phyloP scores from a whole-genome alignment of 495 filamentous ascomycete species.

The Margaritispora aquatica region DNA sequence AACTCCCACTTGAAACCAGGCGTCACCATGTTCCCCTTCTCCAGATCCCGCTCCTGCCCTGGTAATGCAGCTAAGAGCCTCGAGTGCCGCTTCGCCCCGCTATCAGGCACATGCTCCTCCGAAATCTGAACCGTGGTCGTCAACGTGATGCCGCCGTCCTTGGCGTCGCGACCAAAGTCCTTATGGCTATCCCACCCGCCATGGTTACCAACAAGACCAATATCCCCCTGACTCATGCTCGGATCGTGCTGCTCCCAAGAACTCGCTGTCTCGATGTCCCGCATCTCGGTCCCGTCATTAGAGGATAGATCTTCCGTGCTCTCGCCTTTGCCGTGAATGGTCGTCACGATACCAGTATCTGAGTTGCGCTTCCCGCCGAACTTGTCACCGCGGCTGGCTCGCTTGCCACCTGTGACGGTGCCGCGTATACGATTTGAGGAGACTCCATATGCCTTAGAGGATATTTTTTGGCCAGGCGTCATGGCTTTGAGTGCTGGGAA shows the following conservation, averaged over 20 bases:
- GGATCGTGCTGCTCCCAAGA: constrained; percentile 4
- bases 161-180: not conserved
- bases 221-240: not conserved
- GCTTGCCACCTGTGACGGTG: not conserved
- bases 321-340: constrained; percentile 11
- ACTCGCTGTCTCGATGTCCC: not conserved
- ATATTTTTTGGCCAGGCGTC: constrained; percentile 2
- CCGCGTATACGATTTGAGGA: not conserved
- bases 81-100: not conserved
- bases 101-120: constrained; percentile 10
- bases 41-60: too few species aligned
- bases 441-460: not conserved
- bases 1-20: too few species aligned
- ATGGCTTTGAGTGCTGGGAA: constrained; percentile 8
- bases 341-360: constrained; percentile 1
- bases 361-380: constrained; percentile 6
- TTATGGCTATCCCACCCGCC: not conserved
- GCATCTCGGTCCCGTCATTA: constrained; percentile 5
- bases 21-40: too few species aligned
- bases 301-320: constrained; percentile 11
- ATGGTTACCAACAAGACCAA: not conserved
- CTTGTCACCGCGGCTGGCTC: not conserved
- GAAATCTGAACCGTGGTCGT: constrained; percentile 11
- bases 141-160: constrained; percentile 6
- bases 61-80: too few species aligned